Evolutionary conservation across 768 basidiomycete species (phyloP).

Genomic region (Boletus coccyginus): DNA sequence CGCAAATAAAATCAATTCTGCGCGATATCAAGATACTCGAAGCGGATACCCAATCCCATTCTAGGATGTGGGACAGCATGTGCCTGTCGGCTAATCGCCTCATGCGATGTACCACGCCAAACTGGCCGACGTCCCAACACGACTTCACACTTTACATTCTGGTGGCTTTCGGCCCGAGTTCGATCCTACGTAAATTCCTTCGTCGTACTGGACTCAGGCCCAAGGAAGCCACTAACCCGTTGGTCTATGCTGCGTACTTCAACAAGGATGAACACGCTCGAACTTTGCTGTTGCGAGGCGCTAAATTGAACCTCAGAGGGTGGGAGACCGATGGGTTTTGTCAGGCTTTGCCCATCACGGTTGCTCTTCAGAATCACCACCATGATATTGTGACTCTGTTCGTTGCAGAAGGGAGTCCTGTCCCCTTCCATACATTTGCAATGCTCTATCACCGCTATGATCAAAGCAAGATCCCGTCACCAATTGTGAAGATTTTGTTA

Average conservation of each 20-base stretch:
- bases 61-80: background rate
- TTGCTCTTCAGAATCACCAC: background rate
- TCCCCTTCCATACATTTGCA: background rate
- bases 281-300: background rate
- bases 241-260: too few relatives aligned
- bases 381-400: background rate
- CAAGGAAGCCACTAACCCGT: too few relatives aligned
- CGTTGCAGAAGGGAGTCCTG: background rate
- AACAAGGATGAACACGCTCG: background rate
- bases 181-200: background rate
- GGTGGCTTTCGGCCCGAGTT: background rate
- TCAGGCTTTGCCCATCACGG: background rate
- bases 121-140: background rate
- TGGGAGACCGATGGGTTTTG: background rate
- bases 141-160: background rate
- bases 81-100: background rate
- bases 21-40: background rate
- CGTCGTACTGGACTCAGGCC: background rate
- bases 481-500: background rate
- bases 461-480: background rate
- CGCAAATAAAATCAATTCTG: background rate
- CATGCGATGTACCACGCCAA: background rate
- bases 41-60: background rate
- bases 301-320: background rate
- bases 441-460: background rate